Evolutionary conservation across 345 rosid genomes (phyloP).

Genomic region (Physaria fendleri): DNA sequence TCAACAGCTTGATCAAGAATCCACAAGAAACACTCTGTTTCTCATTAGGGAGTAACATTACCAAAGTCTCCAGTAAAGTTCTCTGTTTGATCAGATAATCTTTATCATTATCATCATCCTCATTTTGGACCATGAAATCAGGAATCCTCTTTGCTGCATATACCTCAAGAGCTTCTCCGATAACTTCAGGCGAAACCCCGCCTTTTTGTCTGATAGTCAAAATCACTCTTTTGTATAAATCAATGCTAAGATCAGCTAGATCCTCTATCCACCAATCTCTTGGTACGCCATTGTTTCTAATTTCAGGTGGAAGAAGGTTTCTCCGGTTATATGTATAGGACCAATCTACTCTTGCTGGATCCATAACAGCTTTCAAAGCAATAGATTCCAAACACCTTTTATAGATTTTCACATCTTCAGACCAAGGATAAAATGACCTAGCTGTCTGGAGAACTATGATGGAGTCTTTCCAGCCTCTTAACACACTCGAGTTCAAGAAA

Average conservation of each 20-base stretch:
- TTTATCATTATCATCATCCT: slow-evolving; percentile 10
- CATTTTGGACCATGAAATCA: slow-evolving; percentile 34
- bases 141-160: slow-evolving; percentile 51
- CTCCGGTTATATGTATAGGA: slow-evolving; percentile 64
- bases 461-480: slow-evolving; percentile 75
- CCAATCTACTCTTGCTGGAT: slow-evolving; percentile 60
- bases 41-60: slow-evolving; percentile 47
- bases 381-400: slow-evolving; percentile 56
- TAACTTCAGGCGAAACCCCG: slow-evolving; percentile 35
- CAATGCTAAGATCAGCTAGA: slow-evolving; percentile 52
- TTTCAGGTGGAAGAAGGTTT: slow-evolving; percentile 40
- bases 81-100: slow-evolving; percentile 35
- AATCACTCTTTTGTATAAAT: slow-evolving; percentile 48
- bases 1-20: slow-evolving; percentile 54
- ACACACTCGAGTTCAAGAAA: slow-evolving; percentile 60
- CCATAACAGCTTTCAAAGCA: slow-evolving; percentile 45
- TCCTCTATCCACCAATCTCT: slow-evolving; percentile 83
- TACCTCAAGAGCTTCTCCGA: slow-evolving; percentile 59
- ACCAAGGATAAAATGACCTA: slow-evolving; percentile 43
- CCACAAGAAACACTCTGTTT: slow-evolving; percentile 47
- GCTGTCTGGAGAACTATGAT: slow-evolving; percentile 60
- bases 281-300: slow-evolving; percentile 36
- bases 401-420: slow-evolving; percentile 50
- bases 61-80: slow-evolving; percentile 49
- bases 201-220: slow-evolving; percentile 40